Percentiles rank a stretch among this genome's conserved stretches.
Conservation (phyloP, 2,329 filamentous ascomycete genomes). For the Monilinia fructigena region DNA sequence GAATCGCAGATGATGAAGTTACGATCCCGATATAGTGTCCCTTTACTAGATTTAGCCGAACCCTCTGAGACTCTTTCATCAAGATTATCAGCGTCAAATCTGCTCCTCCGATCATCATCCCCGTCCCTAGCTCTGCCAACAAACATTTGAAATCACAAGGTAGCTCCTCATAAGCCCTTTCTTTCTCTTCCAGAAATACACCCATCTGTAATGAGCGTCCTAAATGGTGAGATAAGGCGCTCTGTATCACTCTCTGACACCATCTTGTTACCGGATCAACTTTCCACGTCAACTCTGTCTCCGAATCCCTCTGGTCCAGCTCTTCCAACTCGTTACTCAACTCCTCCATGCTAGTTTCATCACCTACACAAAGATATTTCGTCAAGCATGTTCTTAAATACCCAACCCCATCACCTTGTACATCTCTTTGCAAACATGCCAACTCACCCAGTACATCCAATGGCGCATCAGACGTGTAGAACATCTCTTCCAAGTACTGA, state of each 20-base stretch:
- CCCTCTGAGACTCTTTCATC: background rate
- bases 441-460: background rate
- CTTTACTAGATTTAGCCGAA: background rate
- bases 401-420: background rate
- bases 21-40: background rate
- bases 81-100: background rate
- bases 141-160: background rate
- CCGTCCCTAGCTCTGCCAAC: background rate
- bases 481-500: background rate
- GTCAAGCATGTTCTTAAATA: background rate
- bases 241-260: background rate
- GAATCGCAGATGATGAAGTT: background rate
- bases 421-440: background rate
- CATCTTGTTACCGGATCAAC: background rate
- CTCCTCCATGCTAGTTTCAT: background rate
- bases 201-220: fast-evolving
- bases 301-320: background rate
- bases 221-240: background rate
- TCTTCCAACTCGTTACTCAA: background rate
- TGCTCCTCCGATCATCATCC: too few species aligned
- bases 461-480: background rate
- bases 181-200: background rate
- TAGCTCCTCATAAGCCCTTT: background rate
- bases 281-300: too few species aligned
- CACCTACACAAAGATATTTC: background rate